phyloP scores from a whole-genome alignment of 192 early-diverging fungal genomes.

The Diversispora eburnea region DNA sequence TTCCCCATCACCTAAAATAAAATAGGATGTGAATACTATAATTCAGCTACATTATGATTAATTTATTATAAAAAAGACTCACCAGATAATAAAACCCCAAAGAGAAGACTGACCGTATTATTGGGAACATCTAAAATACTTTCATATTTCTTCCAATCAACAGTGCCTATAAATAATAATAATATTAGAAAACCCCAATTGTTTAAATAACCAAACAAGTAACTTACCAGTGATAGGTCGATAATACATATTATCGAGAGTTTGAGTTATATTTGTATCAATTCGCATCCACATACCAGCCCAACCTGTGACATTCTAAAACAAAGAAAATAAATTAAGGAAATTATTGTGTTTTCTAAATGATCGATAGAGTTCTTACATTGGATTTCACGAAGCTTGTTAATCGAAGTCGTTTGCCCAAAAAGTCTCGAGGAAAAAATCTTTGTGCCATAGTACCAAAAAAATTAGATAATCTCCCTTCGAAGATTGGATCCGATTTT shows the following conservation, averaged over 20 bases:
- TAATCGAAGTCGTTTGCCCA: not conserved
- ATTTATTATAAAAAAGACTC: not conserved
- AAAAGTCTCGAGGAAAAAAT: not conserved
- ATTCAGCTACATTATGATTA: not conserved
- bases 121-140: not conserved
- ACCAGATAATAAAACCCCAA: slow-evolving; percentile 1
- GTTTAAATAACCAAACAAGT: not conserved
- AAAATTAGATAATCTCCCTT: not conserved
- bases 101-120: not conserved
- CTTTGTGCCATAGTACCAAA: not conserved
- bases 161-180: not conserved
- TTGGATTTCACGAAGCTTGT: not conserved
- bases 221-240: not conserved
- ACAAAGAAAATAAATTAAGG: not conserved
- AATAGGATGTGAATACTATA: not conserved
- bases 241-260: not conserved
- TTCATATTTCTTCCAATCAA: not conserved
- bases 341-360: not conserved
- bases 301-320: not conserved
- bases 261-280: not conserved
- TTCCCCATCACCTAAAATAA: not conserved
- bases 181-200: slow-evolving; percentile 1
- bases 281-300: slow-evolving; percentile 18
- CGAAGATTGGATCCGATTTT: not conserved
- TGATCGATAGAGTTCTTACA: not conserved